Conservation (phyloP, 2,329 filamentous ascomycete genomes). For the Dothistroma pini region DNA sequence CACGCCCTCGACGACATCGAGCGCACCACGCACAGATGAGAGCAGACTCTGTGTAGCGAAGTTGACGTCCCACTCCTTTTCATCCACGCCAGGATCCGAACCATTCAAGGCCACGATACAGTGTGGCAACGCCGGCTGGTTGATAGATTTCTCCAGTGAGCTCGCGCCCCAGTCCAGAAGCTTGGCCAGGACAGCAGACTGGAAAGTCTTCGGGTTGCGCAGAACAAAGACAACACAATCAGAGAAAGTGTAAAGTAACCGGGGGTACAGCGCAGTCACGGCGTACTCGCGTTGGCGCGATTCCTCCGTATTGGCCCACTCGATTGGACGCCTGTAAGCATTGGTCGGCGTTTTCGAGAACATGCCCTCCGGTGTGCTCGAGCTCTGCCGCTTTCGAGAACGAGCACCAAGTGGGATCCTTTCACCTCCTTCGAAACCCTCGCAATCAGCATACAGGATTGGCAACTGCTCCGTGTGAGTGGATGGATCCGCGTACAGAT, state of each 20-base stretch:
- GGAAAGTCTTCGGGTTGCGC: slow-evolving; percentile 38
- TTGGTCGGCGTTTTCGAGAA: slow-evolving; percentile 9
- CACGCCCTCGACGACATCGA: slow-evolving; percentile 33
- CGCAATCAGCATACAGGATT: slow-evolving; percentile 51
- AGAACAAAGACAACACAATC: slow-evolving; percentile 45
- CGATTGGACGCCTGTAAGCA: slow-evolving; percentile 29
- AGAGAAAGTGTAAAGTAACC: slow-evolving; percentile 43
- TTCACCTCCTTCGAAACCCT: slow-evolving; percentile 52
- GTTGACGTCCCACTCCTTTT: slow-evolving; percentile 35
- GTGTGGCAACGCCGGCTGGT: slow-evolving; percentile 54
- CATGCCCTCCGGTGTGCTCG: slow-evolving; percentile 14
- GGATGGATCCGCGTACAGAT: slow-evolving; percentile 50
- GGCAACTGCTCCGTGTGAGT: slow-evolving; percentile 40
- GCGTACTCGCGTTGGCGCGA: slow-evolving; percentile 37
- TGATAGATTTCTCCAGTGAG: slow-evolving; percentile 52
- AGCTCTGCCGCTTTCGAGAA: slow-evolving; percentile 18
- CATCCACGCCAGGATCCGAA: slow-evolving; percentile 32
- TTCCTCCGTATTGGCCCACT: slow-evolving; percentile 34
- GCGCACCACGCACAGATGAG: slow-evolving; percentile 30
- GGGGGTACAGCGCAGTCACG: slow-evolving; percentile 40
- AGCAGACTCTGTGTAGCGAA: slow-evolving; percentile 35
- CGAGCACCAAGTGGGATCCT: slow-evolving; percentile 36
- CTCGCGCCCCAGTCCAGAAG: slow-evolving; percentile 51
- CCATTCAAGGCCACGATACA: slow-evolving; percentile 50
- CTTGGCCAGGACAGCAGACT: slow-evolving; percentile 35